Evolutionary conservation across 345 rosid species (phyloP).

Genomic region (Melaleuca quinquenervia): DNA sequence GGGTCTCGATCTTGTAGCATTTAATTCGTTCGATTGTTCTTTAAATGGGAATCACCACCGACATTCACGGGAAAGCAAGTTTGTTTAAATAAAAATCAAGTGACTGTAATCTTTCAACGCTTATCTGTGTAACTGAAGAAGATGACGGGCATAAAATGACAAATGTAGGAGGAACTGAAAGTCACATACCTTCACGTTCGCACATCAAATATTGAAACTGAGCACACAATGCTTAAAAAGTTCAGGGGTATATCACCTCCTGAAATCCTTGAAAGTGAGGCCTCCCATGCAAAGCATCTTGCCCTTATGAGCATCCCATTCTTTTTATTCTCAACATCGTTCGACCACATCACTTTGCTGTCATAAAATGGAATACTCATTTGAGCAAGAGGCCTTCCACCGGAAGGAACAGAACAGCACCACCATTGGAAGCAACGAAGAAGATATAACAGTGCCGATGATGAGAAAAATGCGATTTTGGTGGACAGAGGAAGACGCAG

Average conservation of each 20-base stretch:
- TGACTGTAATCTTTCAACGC: background rate
- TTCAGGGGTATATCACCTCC: background rate
- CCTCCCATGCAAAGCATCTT: constrained; percentile 26
- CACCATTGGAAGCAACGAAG: background rate
- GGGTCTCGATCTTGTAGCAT: background rate
- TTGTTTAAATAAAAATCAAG: background rate
- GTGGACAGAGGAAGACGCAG: background rate
- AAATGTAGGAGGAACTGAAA: background rate
- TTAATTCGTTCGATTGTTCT: background rate
- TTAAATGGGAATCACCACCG: background rate
- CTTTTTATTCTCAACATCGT: background rate
- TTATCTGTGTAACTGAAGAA: background rate
- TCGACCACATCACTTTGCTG: background rate
- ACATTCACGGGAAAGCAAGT: background rate
- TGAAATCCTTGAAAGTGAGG: background rate
- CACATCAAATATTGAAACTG: too few relatives aligned
- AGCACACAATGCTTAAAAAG: background rate
- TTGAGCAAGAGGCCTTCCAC: constrained; percentile 36
- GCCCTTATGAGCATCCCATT: constrained; percentile 29
- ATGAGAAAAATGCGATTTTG: background rate
- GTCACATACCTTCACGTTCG: background rate
- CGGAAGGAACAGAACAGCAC: background rate
- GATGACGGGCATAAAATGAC: background rate
- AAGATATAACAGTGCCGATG: background rate
- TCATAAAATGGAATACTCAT: constrained; percentile 33